Conservation (phyloP, 805 yeast genomes). For the Pichia deserticola region DNA sequence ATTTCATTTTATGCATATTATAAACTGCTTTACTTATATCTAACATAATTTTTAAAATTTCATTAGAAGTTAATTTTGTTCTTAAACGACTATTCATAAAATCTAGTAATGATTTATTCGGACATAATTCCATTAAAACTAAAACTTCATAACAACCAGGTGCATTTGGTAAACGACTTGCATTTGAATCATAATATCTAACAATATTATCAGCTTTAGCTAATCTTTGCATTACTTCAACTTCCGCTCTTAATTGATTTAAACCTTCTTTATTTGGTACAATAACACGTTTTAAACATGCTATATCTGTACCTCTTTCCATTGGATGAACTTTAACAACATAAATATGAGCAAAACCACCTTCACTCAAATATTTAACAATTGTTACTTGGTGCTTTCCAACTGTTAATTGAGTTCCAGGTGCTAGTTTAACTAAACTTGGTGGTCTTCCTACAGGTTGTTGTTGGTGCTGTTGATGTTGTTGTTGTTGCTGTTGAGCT, state of each 20-base stretch:
- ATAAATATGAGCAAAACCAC: slow-evolving; percentile 94
- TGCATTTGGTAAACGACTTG: slow-evolving; percentile 54
- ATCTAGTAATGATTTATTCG: slow-evolving; percentile 79
- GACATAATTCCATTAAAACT: slow-evolving; percentile 88
- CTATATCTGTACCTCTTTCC: slow-evolving; percentile 46
- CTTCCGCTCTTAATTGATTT: slow-evolving; percentile 84
- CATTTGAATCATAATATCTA: slow-evolving; percentile 91
- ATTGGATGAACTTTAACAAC: slow-evolving; percentile 63
- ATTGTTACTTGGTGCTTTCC: slow-evolving; percentile 41
- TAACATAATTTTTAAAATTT: slow-evolving; percentile 74
- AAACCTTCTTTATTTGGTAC: slow-evolving; percentile 87
- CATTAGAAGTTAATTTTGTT: slow-evolving; percentile 67
- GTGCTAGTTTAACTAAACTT: slow-evolving; percentile 18
- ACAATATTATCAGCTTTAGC: slow-evolving; percentile 76
- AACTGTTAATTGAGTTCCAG: slow-evolving; percentile 39
- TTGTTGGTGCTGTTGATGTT: not conserved
- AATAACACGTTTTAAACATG: slow-evolving; percentile 89
- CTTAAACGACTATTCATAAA: slow-evolving; percentile 82
- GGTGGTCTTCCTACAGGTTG: slow-evolving; percentile 3
- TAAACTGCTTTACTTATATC: slow-evolving; percentile 76
- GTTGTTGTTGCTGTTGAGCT: too few relatives aligned
- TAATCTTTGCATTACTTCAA: slow-evolving; percentile 91
- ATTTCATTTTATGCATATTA: slow-evolving; percentile 72
- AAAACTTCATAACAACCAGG: slow-evolving; percentile 69
- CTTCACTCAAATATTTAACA: slow-evolving; percentile 34